These are phyloP conservation scores for Xanthoconium separans DNA, from an alignment of 1,284 basidiomycete genomes.

Conservation along the genomic window DNA sequence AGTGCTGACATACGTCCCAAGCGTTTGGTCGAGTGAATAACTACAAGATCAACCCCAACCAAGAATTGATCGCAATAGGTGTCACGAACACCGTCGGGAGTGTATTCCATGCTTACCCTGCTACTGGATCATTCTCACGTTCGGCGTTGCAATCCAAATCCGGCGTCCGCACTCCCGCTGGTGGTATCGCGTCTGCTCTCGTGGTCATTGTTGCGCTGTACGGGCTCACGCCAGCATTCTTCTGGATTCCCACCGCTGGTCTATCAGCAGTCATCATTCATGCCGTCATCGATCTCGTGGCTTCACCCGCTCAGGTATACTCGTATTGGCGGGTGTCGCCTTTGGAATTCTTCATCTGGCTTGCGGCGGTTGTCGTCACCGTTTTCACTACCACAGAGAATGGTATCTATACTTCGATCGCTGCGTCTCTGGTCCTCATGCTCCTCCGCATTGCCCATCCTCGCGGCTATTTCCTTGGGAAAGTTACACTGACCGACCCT, in stretches of 20 bases:
- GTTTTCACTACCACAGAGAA: slow-evolving; percentile 89
- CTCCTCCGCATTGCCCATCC: slow-evolving; percentile 91
- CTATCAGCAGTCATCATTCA: slow-evolving; percentile 96
- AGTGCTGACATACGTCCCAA: slow-evolving; percentile 32
- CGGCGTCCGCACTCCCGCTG: slow-evolving; percentile 92
- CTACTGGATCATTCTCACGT: slow-evolving; percentile 97
- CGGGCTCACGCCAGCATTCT: slow-evolving; percentile 89
- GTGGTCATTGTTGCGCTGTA: slow-evolving; percentile 94
- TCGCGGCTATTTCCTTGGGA: slow-evolving; percentile 89
- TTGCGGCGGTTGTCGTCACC: slow-evolving; percentile 87
- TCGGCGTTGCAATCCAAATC: slow-evolving; percentile 96
- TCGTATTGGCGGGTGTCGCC: slow-evolving; percentile 94
- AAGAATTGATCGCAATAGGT: slow-evolving; percentile 96
- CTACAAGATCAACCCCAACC: slow-evolving; percentile 98
- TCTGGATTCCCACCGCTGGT: slow-evolving; percentile 77
- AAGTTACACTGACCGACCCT: slow-evolving; percentile 47
- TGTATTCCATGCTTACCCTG: slow-evolving; percentile 90
- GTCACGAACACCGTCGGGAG: slow-evolving; percentile 90
- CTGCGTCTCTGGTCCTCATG: slow-evolving; percentile 79
- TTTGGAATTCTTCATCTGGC: slow-evolving; percentile 90
- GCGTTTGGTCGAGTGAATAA: slow-evolving; percentile 95
- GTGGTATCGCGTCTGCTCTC: slow-evolving; percentile 85
- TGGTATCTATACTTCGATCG: slow-evolving; percentile 92
- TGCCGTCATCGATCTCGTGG: slow-evolving; percentile 90
- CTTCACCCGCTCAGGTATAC: slow-evolving; percentile 85